Conservation (phyloP, 768 basidiomycete species). For the Suillus hirtellus region DNA sequence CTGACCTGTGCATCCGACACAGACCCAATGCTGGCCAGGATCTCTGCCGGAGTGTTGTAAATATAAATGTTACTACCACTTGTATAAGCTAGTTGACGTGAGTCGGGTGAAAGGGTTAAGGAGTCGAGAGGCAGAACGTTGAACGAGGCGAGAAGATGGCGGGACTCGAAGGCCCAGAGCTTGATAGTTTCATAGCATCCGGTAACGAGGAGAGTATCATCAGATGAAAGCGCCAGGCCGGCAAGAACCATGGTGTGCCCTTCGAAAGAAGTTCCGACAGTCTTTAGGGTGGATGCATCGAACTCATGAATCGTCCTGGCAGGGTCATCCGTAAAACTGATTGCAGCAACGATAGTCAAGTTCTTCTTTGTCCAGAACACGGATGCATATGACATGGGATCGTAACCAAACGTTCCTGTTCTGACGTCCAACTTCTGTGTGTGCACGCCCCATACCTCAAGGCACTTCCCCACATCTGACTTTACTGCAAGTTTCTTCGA, state of each 20-base stretch:
- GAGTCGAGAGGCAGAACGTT: background rate
- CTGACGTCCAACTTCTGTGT: background rate
- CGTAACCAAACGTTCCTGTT: background rate
- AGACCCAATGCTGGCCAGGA: background rate
- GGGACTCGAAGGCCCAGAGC: constrained; percentile 4
- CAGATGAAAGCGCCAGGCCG: background rate
- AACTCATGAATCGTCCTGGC: background rate
- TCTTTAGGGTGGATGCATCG: background rate
- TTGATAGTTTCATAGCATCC: constrained; percentile 4
- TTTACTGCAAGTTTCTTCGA: background rate
- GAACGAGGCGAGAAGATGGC: background rate
- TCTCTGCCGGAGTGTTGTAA: background rate
- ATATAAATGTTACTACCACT: background rate
- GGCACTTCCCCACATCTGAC: background rate
- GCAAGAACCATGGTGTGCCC: background rate
- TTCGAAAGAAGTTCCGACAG: background rate
- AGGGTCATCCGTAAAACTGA: background rate
- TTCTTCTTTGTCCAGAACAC: background rate
- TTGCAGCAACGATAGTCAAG: background rate
- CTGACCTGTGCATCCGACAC: background rate
- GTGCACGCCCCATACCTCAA: background rate
- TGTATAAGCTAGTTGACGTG: constrained; percentile 1
- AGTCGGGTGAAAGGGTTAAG: background rate
- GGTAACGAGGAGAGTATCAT: background rate
- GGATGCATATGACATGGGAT: background rate